These are phyloP conservation scores for Solanum aculeatissimum DNA, from an alignment of 305 asterid genomes.

Conservation along the genomic window DNA sequence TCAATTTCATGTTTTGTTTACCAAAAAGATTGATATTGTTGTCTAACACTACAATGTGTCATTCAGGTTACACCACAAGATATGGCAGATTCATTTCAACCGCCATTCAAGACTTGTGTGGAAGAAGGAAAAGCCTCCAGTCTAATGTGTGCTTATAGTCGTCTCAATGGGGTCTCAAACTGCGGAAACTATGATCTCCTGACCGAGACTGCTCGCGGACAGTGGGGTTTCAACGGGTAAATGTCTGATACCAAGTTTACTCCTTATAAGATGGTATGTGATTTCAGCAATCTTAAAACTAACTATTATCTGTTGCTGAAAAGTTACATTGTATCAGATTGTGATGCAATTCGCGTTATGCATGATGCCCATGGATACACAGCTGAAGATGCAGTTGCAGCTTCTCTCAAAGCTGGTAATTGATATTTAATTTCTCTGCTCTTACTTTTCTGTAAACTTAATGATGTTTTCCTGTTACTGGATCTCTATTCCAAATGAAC, in stretches of 20 bases:
- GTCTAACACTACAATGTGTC: neutral
- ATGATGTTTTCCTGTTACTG: neutral
- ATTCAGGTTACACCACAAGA: slow-evolving; percentile 55
- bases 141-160: slow-evolving; percentile 68
- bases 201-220: slow-evolving; percentile 35
- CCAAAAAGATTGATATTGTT: neutral
- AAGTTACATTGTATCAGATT: slow-evolving; percentile 60
- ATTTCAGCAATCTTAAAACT: neutral
- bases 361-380: slow-evolving; percentile 42
- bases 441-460: neutral
- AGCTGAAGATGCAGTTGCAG: slow-evolving; percentile 74
- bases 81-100: slow-evolving; percentile 61
- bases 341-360: slow-evolving; percentile 54
- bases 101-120: slow-evolving; percentile 66
- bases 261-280: neutral
- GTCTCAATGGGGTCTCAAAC: slow-evolving; percentile 56
- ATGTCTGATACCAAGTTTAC: neutral
- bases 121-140: slow-evolving; percentile 48
- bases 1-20: neutral
- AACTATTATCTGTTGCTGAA: neutral
- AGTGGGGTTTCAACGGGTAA: slow-evolving; percentile 74
- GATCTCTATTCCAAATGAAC: neutral
- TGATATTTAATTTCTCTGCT: neutral
- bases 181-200: slow-evolving; percentile 50
- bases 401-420: slow-evolving; percentile 67